Evolutionary conservation across 2,329 filamentous ascomycete genomes (phyloP).

Genomic region (Apiospora rasikravindrae): DNA sequence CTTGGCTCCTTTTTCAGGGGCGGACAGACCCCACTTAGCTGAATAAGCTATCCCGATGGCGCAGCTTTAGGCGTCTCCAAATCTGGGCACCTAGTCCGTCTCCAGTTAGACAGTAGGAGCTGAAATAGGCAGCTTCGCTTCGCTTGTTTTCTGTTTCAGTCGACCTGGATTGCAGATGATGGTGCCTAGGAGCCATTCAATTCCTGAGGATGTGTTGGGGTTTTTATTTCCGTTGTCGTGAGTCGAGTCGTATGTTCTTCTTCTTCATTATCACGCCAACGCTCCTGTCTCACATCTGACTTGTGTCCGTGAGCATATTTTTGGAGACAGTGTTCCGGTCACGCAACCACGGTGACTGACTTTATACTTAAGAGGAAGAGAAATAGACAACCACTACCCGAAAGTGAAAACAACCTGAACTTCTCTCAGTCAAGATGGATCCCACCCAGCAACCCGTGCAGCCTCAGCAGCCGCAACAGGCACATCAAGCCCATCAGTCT

Average conservation of each 20-base stretch:
- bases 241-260: background rate
- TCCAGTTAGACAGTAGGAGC: background rate
- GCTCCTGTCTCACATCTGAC: background rate
- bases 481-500: background rate
- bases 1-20: background rate
- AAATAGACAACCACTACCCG: too few species aligned
- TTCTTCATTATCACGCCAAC: background rate
- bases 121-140: background rate
- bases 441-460: conserved; percentile 22
- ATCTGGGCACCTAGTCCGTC: background rate
- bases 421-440: conserved; percentile 23
- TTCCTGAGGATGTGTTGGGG: background rate
- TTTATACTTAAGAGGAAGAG: background rate
- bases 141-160: background rate
- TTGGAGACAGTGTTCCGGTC: background rate
- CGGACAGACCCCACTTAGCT: background rate
- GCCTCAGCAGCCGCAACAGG: conserved; percentile 3
- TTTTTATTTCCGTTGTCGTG: background rate
- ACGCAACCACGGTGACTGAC: background rate
- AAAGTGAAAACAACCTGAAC: background rate
- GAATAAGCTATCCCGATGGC: background rate
- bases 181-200: background rate
- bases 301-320: background rate
- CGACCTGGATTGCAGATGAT: background rate
- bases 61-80: background rate